Percentiles rank a stretch among this genome's conserved stretches.
phyloP scores from a whole-genome alignment of 192 early-diverging fungal species.

The Coemansia javaensis region DNA sequence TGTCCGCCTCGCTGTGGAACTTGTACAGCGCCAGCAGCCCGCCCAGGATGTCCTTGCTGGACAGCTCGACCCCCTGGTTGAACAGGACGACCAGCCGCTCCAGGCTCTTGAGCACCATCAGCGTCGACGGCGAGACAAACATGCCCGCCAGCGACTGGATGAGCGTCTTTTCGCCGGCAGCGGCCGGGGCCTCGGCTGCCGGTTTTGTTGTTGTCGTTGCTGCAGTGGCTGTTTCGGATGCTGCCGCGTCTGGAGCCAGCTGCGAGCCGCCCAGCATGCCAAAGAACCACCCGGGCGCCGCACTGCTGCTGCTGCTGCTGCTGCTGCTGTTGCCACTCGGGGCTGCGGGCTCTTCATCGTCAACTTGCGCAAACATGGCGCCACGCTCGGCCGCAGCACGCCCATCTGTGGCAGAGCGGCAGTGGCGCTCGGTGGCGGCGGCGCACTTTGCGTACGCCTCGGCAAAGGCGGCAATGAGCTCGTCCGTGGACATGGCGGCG shows the following conservation, averaged over 20 bases:
- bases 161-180: constrained; percentile 30
- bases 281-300: constrained; percentile 22
- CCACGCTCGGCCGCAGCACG: too few relatives aligned
- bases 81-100: constrained; percentile 45
- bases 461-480: constrained; percentile 26
- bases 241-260: not conserved
- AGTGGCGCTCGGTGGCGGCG: too few relatives aligned
- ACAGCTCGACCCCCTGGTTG: constrained; percentile 68
- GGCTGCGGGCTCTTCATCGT: too few relatives aligned
- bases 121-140: constrained; percentile 47
- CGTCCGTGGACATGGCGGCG: constrained; percentile 32
- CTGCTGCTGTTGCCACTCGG: too few relatives aligned
- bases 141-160: constrained; percentile 47
- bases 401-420: too few relatives aligned
- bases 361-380: too few relatives aligned
- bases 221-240: too few relatives aligned
- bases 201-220: too few relatives aligned
- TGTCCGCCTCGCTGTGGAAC: constrained; percentile 52
- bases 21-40: constrained; percentile 63
- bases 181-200: not conserved
- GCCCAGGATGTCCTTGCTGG: constrained; percentile 58
- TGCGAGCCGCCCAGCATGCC: constrained; percentile 24
- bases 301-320: too few relatives aligned
- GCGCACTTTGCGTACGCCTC: not conserved
- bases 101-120: constrained; percentile 45